These are phyloP conservation scores for Quercus alba DNA, from an alignment of 306 rosid species.

Conservation along the genomic window DNA sequence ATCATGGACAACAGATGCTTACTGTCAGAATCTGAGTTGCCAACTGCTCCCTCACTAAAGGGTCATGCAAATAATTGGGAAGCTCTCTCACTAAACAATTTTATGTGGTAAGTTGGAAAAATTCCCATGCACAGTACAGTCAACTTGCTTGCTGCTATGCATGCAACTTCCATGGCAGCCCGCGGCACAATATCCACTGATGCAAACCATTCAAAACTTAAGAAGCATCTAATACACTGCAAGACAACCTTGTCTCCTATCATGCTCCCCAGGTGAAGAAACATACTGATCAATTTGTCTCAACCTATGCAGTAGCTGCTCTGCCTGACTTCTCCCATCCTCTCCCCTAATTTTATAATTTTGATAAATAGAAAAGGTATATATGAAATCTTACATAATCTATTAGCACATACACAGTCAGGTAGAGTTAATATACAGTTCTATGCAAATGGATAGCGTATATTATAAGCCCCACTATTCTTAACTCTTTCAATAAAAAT, in stretches of 20 bases:
- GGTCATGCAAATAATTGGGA: constrained; percentile 56
- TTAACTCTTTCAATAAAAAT: not conserved
- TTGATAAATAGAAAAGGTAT: constrained; percentile 29
- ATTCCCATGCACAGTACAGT: constrained; percentile 64
- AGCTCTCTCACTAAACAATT: constrained; percentile 22
- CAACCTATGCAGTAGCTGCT: constrained; percentile 73
- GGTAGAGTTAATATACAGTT: not conserved
- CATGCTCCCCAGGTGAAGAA: constrained; percentile 76
- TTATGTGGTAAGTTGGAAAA: constrained; percentile 82
- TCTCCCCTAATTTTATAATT: constrained; percentile 59
- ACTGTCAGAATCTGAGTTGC: constrained; percentile 86
- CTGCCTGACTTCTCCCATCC: constrained; percentile 98
- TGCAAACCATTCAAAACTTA: constrained; percentile 84
- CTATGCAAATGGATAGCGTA: not conserved
- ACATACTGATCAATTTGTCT: constrained; percentile 92
- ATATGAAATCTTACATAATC: not conserved
- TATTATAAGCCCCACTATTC: not conserved
- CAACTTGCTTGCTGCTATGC: constrained; percentile 78
- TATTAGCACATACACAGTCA: not conserved
- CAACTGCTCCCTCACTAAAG: constrained; percentile 83
- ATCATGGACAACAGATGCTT: constrained; percentile 28
- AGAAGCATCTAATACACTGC: constrained; percentile 94
- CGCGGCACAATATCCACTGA: constrained; percentile 70
- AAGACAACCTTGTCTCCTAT: constrained; percentile 84
- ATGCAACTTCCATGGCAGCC: constrained; percentile 86